A percentile compares a stretch with the other conserved stretches of the same genome.
phyloP scores from a whole-genome alignment of 306 rosid genomes.

The Dryas drummondii region DNA sequence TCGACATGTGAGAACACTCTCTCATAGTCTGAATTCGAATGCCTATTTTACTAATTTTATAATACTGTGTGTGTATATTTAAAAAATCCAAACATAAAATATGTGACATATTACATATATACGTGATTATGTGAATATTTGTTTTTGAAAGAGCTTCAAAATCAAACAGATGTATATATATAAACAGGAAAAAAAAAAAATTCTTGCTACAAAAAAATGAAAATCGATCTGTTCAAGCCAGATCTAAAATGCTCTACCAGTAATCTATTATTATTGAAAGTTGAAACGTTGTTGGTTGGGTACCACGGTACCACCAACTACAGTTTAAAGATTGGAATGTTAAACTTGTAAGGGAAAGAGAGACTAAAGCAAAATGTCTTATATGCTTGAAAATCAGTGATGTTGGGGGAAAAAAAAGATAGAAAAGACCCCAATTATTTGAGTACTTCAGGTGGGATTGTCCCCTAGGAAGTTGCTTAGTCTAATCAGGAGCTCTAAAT shows the following conservation, averaged over 20 bases:
- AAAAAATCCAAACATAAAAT: too few species aligned
- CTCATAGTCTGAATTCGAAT: too few species aligned
- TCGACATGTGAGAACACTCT: too few species aligned
- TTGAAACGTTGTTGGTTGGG: neutral
- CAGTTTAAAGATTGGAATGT: conserved; percentile 5
- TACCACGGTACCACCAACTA: conserved; percentile 9
- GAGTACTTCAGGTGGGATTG: conserved; percentile 37
- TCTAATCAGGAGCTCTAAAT: conserved; percentile 23
- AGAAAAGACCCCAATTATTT: conserved; percentile 9
- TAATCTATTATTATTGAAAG: conserved; percentile 10
- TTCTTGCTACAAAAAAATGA: neutral
- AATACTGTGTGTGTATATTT: too few species aligned
- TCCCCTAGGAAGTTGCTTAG: conserved; percentile 40
- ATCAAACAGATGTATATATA: neutral
- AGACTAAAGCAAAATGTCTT: conserved; percentile 4
- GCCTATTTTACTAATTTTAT: too few species aligned
- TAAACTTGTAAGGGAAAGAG: neutral
- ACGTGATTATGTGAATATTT: too few species aligned
- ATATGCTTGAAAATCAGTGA: neutral
- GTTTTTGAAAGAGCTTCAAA: too few species aligned
- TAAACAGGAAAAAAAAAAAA: neutral
- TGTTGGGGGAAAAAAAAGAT: neutral
- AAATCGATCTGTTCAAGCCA: neutral
- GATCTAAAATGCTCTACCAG: neutral
- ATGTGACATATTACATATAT: too few species aligned